Percentiles rank a stretch among this genome's conserved stretches.
Evolutionary conservation across 345 rosid species (phyloP).

Genomic region (Citrus hindsii): DNA sequence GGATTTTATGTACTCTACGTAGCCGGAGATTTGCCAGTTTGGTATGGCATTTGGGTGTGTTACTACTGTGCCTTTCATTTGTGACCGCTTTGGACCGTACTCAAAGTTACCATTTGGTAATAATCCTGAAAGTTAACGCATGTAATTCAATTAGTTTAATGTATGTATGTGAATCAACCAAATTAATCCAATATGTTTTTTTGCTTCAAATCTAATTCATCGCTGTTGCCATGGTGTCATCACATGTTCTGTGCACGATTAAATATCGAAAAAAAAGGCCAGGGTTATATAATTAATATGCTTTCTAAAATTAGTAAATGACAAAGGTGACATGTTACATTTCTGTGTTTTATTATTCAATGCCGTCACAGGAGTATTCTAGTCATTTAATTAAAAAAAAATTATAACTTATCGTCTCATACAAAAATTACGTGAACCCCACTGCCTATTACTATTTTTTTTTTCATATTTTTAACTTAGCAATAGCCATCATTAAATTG

Average conservation of each 20-base stretch:
- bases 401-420: not conserved
- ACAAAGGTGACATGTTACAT: not conserved
- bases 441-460: too few relatives aligned
- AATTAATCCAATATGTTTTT: not conserved
- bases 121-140: slow-evolving; percentile 45
- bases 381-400: not conserved
- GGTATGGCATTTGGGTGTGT: slow-evolving; percentile 52
- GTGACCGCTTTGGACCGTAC: slow-evolving; percentile 52
- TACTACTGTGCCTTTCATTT: slow-evolving; percentile 65
- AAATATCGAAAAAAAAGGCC: not conserved
- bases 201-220: not conserved
- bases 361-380: not conserved
- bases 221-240: slow-evolving; percentile 2
- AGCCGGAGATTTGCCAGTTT: slow-evolving; percentile 67
- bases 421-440: too few relatives aligned
- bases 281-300: too few relatives aligned
- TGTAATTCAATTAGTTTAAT: too few relatives aligned
- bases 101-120: slow-evolving; percentile 85
- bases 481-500: too few relatives aligned
- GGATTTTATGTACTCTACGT: slow-evolving; percentile 79
- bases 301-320: not conserved
- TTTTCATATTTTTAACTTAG: too few relatives aligned
- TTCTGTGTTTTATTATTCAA: not conserved
- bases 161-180: not conserved
- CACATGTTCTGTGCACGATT: slow-evolving; percentile 13